phyloP scores from a whole-genome alignment of 345 rosid species.

The Brassica nigra region DNA sequence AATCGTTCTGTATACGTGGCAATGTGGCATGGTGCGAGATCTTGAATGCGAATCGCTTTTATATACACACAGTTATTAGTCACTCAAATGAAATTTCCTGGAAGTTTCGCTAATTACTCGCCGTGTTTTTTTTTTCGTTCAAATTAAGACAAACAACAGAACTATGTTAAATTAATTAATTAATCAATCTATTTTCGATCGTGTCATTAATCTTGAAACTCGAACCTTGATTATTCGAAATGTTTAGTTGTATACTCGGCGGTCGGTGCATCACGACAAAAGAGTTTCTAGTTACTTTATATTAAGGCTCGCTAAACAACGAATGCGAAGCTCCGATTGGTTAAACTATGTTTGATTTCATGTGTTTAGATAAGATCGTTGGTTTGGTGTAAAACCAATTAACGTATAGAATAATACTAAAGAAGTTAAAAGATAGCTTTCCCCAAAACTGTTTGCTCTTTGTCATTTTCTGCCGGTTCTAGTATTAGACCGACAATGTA shows the following conservation, averaged over 20 bases:
- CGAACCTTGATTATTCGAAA: neutral
- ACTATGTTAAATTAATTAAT: neutral
- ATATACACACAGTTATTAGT: neutral
- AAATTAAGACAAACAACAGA: too few relatives aligned
- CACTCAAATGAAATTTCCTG: neutral
- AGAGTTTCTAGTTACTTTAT: neutral
- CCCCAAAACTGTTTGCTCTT: neutral
- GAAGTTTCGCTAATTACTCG: neutral
- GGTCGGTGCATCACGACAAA: slow-evolving; percentile 21
- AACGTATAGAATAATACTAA: neutral
- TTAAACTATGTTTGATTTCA: neutral
- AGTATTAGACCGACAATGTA: neutral
- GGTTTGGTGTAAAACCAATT: neutral
- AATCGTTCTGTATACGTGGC: slow-evolving; percentile 3
- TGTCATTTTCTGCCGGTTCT: neutral
- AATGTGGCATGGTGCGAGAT: neutral
- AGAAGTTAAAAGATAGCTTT: neutral
- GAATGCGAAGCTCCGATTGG: neutral
- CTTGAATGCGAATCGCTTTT: slow-evolving; percentile 12
- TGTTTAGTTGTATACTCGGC: neutral
- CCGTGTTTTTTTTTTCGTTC: neutral
- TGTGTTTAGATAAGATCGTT: neutral
- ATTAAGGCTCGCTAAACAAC: neutral
- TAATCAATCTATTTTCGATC: neutral
- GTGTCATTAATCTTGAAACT: slow-evolving; percentile 2